A percentile compares a stretch with the other conserved stretches of the same genome.
Conservation (phyloP, 257 asterid genomes). For the Lycium ferocissimum region DNA sequence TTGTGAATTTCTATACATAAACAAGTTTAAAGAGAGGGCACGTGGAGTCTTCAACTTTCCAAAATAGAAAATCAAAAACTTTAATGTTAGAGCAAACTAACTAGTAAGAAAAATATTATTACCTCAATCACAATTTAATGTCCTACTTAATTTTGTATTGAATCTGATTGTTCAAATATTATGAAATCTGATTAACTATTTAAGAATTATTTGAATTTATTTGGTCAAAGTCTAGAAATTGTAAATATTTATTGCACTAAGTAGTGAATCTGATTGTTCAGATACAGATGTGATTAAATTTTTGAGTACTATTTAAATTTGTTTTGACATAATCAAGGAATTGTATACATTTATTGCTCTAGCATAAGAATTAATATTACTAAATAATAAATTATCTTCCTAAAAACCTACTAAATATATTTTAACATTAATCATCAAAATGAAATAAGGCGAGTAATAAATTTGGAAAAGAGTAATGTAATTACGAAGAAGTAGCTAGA, state of each 20-base stretch:
- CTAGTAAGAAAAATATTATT: background rate
- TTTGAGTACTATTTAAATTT: too few relatives aligned
- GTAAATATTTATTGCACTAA: background rate
- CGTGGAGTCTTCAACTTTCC: background rate
- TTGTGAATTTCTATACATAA: background rate
- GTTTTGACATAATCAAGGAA: too few relatives aligned
- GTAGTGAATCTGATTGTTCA: background rate
- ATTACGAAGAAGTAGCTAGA: background rate
- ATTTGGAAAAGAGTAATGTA: background rate
- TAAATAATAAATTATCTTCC: too few relatives aligned
- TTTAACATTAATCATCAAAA: background rate
- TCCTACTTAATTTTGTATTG: background rate
- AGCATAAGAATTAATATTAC: background rate
- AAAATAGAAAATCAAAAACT: background rate
- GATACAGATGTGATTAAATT: background rate
- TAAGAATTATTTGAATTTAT: background rate
- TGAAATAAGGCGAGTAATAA: background rate
- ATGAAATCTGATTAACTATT: background rate
- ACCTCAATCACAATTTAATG: background rate
- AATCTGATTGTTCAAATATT: background rate
- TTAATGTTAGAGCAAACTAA: background rate
- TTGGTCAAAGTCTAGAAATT: background rate
- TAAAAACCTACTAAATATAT: background rate
- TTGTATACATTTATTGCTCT: too few relatives aligned
- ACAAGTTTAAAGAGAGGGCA: background rate